Conservation (phyloP, 257 asterid genomes). For the Forsythia viridissima region DNA sequence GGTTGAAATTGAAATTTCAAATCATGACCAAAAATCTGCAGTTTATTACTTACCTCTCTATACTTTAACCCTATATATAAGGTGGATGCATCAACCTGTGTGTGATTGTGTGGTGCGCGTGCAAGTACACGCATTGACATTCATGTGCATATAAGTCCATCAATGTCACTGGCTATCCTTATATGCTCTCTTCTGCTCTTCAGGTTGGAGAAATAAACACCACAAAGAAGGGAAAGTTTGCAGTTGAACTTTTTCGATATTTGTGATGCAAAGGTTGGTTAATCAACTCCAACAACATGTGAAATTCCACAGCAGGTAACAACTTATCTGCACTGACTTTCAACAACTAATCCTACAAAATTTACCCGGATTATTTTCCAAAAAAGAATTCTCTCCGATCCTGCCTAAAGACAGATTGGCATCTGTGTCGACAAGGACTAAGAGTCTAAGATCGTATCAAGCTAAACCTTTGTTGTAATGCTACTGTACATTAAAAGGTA, state of each 20-base stretch:
- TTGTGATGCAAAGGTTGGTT: conserved; percentile 29
- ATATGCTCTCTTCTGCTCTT: conserved; percentile 3
- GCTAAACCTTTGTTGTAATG: background rate
- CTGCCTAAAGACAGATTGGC: background rate
- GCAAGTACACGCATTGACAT: background rate
- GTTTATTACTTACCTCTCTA: background rate
- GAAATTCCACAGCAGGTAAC: background rate
- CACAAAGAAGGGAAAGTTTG: conserved; percentile 78
- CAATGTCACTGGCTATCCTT: background rate
- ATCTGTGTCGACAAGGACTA: background rate
- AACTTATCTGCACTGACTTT: background rate
- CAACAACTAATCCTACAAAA: background rate
- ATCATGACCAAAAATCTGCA: background rate
- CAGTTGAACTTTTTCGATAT: conserved; percentile 74
- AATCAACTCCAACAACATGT: background rate
- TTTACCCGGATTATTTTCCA: background rate
- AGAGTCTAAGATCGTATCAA: background rate
- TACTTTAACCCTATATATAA: too few species aligned
- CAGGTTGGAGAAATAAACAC: conserved; percentile 81
- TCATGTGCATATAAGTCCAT: background rate
- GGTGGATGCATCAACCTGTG: background rate
- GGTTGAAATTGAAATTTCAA: background rate
- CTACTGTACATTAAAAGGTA: background rate
- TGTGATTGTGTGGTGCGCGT: background rate
- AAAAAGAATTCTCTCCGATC: background rate